Evolutionary conservation across 192 early-diverging fungal genomes (phyloP), one percentile per base, ranked within the genome.

Genomic region (Coemansia sp.): DNA sequence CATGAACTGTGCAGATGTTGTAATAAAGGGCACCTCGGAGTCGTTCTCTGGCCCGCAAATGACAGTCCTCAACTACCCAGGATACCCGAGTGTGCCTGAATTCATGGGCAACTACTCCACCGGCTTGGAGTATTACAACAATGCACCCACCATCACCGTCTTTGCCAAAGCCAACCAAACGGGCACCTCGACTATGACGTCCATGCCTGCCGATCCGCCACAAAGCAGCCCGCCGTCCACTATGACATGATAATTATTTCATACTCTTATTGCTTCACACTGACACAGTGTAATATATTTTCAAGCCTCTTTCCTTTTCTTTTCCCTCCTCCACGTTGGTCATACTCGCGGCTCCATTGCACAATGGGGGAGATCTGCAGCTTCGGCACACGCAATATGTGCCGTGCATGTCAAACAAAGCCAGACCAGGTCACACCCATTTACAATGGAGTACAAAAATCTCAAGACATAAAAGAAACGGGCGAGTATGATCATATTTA

Each of bases 1-100:
- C 42, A 68, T 68, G 66, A 61, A 68, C 24, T 68, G 87, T 77
- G 78, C 66, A 6, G 66, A 68, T 29, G 66, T 68, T 31, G 24
- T 11, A 1, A 68, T 68, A 10, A n/a, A 33, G 6, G 66, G 66
- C 10, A 59, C 42, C 14, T 59, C 66, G 6, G 42, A 27, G 3
- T 45, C 57, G 33, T 68, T 46, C 31, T 59, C 66, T 13, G 66
- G 66, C 14, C 56, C 56, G 33, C 56, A 68, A 59, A 68, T 68
- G 66, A 61, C 57, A 13, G 19, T 68, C 19, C 41, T 46, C 41
- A 68, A 68, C 33, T 60, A 68, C 66, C 57, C 66, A 4, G 62
- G 59, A 10, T 75, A 68, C 60, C 85, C 85, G 8, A 60, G 27
- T 13, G 72, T 86, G 21, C 70, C 82, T 29, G 85, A 84, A 68